Base-by-base conservation (phyloP, 2,329 filamentous ascomycete species). In the Sclerotinia trifoliorum region DNA sequence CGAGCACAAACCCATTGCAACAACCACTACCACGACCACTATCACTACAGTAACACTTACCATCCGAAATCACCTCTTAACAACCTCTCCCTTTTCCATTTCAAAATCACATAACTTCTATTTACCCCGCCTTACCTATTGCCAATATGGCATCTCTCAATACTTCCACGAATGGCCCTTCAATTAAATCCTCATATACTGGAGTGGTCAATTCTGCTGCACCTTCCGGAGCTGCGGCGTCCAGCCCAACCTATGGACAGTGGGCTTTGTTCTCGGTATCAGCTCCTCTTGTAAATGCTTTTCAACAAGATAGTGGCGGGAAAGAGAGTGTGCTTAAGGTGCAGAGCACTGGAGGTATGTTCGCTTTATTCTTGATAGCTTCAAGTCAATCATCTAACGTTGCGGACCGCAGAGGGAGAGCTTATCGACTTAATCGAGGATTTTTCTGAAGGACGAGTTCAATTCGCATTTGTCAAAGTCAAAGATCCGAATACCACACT, bases 261-360 rank as follows among this genome's bases (percentile, higher is more conserved):
- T 99, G 95, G 95, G 94, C 93, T 26, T 83, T 99, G 70, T 97
- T 96, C 81, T 91, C 92, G 10, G 95, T 99, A 52, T 92, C 95
- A 78, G 92, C 94, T 70, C 95, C 95, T 66, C 86, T 99, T 52
- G 86, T 93, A 78, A 98, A 91, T 81, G 94, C 94, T 69, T 99
- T 99, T 79, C 93, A 97, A 80, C 83, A 85, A 72, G 92, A 95
- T 78, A 85, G 87, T 68, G 90, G 87, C 51, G 84, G 88, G 73
- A 98, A 97, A 82, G 94, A 98, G 81, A 98, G 94, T 79, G 87
- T 97, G 1, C 83, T 99, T 74, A 98, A 97, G 81, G 94, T 99
- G 64, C 93, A 98, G 79, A 89, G 85, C 77, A 96, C 92, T 61
- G 94, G 94, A 83, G 91, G 92, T 94, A 80, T 55, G 74, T 48